Conservation (phyloP, 768 basidiomycete genomes). For the Auriculariales sp. region DNA sequence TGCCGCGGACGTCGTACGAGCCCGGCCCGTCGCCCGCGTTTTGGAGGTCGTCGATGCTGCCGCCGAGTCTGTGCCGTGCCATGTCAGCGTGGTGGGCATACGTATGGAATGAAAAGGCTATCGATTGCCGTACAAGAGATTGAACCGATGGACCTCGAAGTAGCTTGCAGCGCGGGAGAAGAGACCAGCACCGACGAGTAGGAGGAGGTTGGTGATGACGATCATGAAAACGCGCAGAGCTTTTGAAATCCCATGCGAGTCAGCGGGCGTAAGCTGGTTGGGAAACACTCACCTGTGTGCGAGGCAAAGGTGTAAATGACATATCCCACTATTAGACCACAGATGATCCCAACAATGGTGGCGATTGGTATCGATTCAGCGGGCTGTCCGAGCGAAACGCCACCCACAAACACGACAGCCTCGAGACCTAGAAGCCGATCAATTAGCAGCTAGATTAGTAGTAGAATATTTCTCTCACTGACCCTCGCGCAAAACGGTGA, state of each 20-base stretch:
- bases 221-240: constrained; percentile 81
- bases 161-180: constrained; percentile 66
- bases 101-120: not conserved
- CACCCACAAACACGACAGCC: constrained; percentile 86
- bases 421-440: constrained; percentile 36
- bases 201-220: constrained; percentile 79
- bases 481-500: constrained; percentile 90
- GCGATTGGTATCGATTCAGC: constrained; percentile 84
- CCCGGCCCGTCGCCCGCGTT: constrained; percentile 63
- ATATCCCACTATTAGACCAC: constrained; percentile 59
- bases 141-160: constrained; percentile 59
- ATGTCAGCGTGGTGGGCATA: constrained; percentile 1
- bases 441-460: too few relatives aligned
- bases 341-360: constrained; percentile 69
- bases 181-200: constrained; percentile 89
- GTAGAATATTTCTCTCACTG: too few relatives aligned
- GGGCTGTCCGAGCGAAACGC: constrained; percentile 72
- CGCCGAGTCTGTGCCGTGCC: constrained; percentile 50
- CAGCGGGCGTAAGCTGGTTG: not conserved
- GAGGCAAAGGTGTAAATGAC: constrained; percentile 71
- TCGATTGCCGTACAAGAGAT: constrained; percentile 23
- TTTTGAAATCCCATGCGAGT: constrained; percentile 15
- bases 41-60: constrained; percentile 16
- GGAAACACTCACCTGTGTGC: constrained; percentile 39
- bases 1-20: constrained; percentile 64